Percentiles rank a stretch among this genome's conserved stretches.
phyloP scores from a whole-genome alignment of 495 filamentous ascomycete species.

The Trichocladium antarcticum region DNA sequence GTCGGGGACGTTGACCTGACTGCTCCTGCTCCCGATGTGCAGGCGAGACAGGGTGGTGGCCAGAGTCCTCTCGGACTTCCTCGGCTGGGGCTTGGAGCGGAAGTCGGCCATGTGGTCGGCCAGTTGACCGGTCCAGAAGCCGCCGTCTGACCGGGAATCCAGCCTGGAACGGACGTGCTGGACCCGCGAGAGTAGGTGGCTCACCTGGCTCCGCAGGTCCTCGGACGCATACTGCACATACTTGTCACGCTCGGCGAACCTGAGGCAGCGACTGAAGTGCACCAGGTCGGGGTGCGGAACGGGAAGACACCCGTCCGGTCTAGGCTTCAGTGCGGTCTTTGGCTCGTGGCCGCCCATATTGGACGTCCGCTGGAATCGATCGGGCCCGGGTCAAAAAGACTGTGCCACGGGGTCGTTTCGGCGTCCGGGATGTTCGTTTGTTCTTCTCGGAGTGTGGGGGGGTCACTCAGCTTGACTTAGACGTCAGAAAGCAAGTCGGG shows the following conservation, averaged over 20 bases:
- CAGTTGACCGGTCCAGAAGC: slow-evolving; percentile 9
- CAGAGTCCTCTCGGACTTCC: slow-evolving; percentile 3
- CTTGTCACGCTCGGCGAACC: slow-evolving; percentile 8
- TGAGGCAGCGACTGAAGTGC: slow-evolving; percentile 9
- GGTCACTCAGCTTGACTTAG: too few species aligned
- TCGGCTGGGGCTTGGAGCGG: slow-evolving; percentile 10
- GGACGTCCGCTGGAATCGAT: too few species aligned
- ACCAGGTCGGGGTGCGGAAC: slow-evolving; percentile 6
- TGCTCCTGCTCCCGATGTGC: slow-evolving; percentile 5
- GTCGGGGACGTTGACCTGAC: neutral
- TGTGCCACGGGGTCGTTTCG: too few species aligned
- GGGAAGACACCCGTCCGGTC: slow-evolving; percentile 3
- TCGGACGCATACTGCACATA: slow-evolving; percentile 1
- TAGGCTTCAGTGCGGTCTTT: too few species aligned
- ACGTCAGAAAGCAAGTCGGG: too few species aligned
- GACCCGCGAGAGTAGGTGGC: slow-evolving; percentile 6
- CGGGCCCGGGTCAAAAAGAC: too few species aligned
- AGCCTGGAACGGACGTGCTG: slow-evolving; percentile 3
- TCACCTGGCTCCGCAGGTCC: neutral
- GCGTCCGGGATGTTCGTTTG: too few species aligned
- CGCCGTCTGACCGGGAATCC: slow-evolving; percentile 6
- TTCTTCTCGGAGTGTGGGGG: too few species aligned
- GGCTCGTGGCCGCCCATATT: too few species aligned
- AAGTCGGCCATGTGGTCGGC: slow-evolving; percentile 13
- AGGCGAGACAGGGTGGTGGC: slow-evolving; percentile 8